Evolutionary conservation across 177 flowering plant genomes (phyloP).

Genomic region (Vitis hybrid): DNA sequence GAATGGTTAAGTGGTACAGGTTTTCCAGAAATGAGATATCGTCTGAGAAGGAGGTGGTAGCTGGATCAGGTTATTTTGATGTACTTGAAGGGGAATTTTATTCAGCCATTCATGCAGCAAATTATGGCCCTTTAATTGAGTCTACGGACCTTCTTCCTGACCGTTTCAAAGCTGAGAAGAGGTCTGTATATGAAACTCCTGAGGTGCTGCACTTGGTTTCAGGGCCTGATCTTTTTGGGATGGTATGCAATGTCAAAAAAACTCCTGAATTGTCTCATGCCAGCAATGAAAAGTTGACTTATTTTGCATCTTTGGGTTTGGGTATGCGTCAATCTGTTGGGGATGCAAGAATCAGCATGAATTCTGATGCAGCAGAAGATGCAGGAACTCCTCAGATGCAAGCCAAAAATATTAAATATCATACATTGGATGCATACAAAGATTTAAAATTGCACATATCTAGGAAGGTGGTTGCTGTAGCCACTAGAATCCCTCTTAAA

Average conservation of each 20-base stretch:
- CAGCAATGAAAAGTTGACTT: slow-evolving; percentile 33
- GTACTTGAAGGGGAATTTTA: slow-evolving; percentile 74
- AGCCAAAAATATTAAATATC: slow-evolving; percentile 3
- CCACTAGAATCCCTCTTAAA: slow-evolving; percentile 71
- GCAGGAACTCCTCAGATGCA: slow-evolving; percentile 17
- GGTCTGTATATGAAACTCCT: slow-evolving; percentile 62
- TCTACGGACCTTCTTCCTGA: slow-evolving; percentile 85
- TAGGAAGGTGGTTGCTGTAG: slow-evolving; percentile 73
- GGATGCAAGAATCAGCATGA: slow-evolving; percentile 15
- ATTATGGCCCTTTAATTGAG: slow-evolving; percentile 78
- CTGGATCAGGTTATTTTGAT: slow-evolving; percentile 77
- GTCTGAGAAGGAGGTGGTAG: slow-evolving; percentile 52
- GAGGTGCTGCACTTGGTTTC: slow-evolving; percentile 93
- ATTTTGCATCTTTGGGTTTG: slow-evolving; percentile 22
- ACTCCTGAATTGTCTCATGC: slow-evolving; percentile 43
- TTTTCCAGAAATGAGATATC: slow-evolving; percentile 67
- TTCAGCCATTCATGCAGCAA: slow-evolving; percentile 75
- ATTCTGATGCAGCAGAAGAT: slow-evolving; percentile 20
- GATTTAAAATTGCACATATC: slow-evolving; percentile 72
- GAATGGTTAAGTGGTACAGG: slow-evolving; percentile 90
- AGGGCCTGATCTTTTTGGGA: slow-evolving; percentile 87
- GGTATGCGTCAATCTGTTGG: slow-evolving; percentile 18
- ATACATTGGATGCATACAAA: slow-evolving; percentile 58
- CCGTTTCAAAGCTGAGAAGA: slow-evolving; percentile 92
- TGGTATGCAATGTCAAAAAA: slow-evolving; percentile 51